Evolutionary conservation across 176 grass and related monocot genomes (phyloP), one percentile per base, ranked within the genome.

Genomic region (Zizania latifolia): DNA sequence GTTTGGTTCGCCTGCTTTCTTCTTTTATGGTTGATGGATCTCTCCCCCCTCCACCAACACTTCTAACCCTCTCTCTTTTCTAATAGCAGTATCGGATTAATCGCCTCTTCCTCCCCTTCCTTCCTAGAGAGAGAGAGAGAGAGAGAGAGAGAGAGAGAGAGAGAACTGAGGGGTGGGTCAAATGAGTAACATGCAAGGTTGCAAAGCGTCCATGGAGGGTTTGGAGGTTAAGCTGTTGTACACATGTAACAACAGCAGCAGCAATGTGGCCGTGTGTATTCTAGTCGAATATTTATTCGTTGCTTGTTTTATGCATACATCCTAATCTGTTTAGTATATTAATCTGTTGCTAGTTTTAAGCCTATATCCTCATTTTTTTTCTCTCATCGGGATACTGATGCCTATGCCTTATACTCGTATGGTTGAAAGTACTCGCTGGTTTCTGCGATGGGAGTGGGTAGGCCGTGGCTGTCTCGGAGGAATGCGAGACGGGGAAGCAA

Each of bases 111-210:
- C 32, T 70, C 78, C 65, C 39, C 12, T 62, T 6, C 39, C 17
- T 75, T 39, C 8, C 68, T 82, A 66, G 51, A 12, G 13, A 23
- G 59, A 68, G 61, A 68, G 19, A 77, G 37, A 35, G n/a, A n/a
- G n/a, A n/a, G n/a, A n/a, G n/a, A n/a, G n/a, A 17, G 37, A 23
- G 62, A 30, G 3, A 53, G 30, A 35, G 71, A 65, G 77, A 64
- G 48, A 38, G 14, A 62, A 17, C 37, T 30, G 51, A 28, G 27
- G 62, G 71, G 73, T 82, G 73, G 55, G 72, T 89, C 86, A 84
- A 79, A 82, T 74, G 86, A 95, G 89, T 88, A 86, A 83, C 85
- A 88, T 83, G 78, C 60, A 91, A 91, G 88, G 56, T 74, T 84
- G 35, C 29, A 44, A 63, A 56, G 44, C 70, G 80, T 86, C 78